These are phyloP conservation scores for Chlamydomonas sphaeroides DNA, from an alignment of 139 green algal species.

Conservation along the genomic window DNA sequence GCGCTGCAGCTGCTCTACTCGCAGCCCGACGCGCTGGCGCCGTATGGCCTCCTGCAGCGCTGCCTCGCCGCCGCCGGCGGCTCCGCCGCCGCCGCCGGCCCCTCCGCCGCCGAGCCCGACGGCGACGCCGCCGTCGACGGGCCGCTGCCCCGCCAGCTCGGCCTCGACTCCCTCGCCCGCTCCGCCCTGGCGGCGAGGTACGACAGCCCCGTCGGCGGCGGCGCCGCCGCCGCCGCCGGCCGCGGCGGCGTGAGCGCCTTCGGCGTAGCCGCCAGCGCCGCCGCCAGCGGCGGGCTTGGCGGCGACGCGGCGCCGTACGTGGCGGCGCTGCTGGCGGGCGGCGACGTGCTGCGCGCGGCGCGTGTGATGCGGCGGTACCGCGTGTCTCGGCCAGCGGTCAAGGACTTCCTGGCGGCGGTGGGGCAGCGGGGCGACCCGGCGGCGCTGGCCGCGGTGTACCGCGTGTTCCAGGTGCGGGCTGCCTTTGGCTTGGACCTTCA, in stretches of 20 bases:
- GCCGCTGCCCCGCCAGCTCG: not conserved
- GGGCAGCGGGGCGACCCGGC: slow-evolving; percentile 43
- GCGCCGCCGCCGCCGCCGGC: not conserved
- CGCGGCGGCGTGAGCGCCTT: not conserved
- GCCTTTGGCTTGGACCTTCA: too few species aligned
- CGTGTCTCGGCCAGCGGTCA: slow-evolving; percentile 7
- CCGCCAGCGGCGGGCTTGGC: not conserved
- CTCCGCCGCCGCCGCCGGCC: not conserved
- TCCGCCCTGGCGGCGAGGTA: slow-evolving; percentile 26
- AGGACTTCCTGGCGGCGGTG: slow-evolving; percentile 53
- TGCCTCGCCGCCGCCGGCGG: too few species aligned
- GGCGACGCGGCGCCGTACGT: slow-evolving; percentile 23
- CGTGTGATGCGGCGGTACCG: slow-evolving; percentile 37
- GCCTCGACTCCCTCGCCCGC: slow-evolving; percentile 4
- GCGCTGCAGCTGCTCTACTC: slow-evolving; percentile 41
- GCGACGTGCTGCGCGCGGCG: slow-evolving; percentile 49
- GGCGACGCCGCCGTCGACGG: not conserved
- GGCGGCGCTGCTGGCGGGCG: slow-evolving; percentile 45
- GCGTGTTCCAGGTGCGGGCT: slow-evolving; percentile 42
- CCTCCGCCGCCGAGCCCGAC: not conserved
- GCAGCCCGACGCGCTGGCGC: slow-evolving; percentile 23
- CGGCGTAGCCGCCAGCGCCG: not conserved
- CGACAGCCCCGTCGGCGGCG: not conserved
- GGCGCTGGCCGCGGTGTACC: slow-evolving; percentile 48
- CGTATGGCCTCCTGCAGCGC: too few species aligned